A percentile compares a stretch with the other conserved stretches of the same genome.
Evolutionary conservation across 2,329 filamentous ascomycete species (phyloP).

Genomic region (Thelonectria rubi): DNA sequence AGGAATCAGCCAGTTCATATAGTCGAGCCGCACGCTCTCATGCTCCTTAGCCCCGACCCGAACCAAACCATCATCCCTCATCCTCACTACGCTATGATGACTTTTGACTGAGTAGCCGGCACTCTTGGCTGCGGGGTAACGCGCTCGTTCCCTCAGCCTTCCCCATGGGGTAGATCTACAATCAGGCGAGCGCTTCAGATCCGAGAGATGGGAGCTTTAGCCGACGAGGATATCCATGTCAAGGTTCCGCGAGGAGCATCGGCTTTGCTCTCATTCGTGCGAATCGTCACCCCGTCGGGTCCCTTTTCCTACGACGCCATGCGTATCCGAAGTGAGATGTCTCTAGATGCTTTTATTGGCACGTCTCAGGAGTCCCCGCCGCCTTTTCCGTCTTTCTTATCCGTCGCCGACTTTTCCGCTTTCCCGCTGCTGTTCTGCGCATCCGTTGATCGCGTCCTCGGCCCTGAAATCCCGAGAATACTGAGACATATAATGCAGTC

Average conservation of each 20-base stretch:
- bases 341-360: not conserved
- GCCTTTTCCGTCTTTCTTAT: not conserved
- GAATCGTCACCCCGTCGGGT: not conserved
- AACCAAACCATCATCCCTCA: not conserved
- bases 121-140: not conserved
- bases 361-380: not conserved
- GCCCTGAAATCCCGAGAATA: slow-evolving; percentile 5
- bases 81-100: not conserved
- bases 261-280: not conserved
- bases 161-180: slow-evolving; percentile 17
- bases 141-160: not conserved
- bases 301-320: not conserved
- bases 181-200: not conserved
- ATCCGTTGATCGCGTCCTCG: not conserved
- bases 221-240: not conserved
- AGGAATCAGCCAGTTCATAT: not conserved
- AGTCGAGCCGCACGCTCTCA: not conserved
- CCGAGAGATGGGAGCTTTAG: slow-evolving; percentile 3
- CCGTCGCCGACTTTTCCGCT: slow-evolving; percentile 14
- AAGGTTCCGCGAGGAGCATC: not conserved
- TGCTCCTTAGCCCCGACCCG: not conserved
- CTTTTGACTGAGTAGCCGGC: not conserved
- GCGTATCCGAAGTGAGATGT: not conserved
- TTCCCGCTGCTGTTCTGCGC: not conserved
- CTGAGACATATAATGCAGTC: slow-evolving; percentile 13